Percentiles rank a stretch among this genome's conserved stretches.
These are phyloP conservation scores for Barnettozyma sp. DNA, from an alignment of 805 yeast genomes.

Conservation along the genomic window DNA sequence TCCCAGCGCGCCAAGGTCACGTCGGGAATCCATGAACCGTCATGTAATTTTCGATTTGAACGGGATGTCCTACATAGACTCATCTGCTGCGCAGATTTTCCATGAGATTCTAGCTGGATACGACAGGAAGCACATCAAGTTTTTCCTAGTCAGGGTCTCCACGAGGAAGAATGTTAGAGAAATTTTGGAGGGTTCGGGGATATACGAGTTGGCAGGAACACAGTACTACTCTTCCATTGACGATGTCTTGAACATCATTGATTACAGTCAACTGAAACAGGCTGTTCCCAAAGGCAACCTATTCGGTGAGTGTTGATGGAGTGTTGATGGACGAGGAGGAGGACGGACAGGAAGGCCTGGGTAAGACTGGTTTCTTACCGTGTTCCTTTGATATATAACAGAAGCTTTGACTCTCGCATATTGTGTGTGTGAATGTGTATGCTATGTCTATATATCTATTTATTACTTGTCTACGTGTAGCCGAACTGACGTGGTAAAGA, in stretches of 20 bases:
- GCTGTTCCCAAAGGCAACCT: background rate
- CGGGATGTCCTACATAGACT: slow-evolving; percentile 77
- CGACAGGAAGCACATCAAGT: slow-evolving; percentile 44
- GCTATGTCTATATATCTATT: no score
- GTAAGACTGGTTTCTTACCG: no score
- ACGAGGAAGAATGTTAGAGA: slow-evolving; percentile 38
- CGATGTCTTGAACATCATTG: slow-evolving; percentile 20
- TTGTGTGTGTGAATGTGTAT: no score
- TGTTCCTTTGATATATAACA: no score
- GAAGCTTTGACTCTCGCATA: no score
- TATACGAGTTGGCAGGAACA: slow-evolving; percentile 31
- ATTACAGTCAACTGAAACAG: slow-evolving; percentile 7
- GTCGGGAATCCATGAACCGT: slow-evolving; percentile 40
- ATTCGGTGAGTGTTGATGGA: background rate
- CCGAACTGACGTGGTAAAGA: no score
- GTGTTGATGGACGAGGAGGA: no score
- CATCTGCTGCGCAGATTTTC: slow-evolving; percentile 72
- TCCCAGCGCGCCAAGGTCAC: slow-evolving; percentile 59
- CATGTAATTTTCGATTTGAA: slow-evolving; percentile 68
- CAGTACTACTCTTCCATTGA: slow-evolving; percentile 20
- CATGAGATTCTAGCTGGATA: slow-evolving; percentile 53
- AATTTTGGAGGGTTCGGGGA: slow-evolving; percentile 51
- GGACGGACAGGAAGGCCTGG: no score
- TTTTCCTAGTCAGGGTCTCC: slow-evolving; percentile 58
- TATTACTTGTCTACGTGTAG: no score